Conservation (phyloP, 2,329 filamentous ascomycete genomes). For the Talaromyces atroroseus region DNA sequence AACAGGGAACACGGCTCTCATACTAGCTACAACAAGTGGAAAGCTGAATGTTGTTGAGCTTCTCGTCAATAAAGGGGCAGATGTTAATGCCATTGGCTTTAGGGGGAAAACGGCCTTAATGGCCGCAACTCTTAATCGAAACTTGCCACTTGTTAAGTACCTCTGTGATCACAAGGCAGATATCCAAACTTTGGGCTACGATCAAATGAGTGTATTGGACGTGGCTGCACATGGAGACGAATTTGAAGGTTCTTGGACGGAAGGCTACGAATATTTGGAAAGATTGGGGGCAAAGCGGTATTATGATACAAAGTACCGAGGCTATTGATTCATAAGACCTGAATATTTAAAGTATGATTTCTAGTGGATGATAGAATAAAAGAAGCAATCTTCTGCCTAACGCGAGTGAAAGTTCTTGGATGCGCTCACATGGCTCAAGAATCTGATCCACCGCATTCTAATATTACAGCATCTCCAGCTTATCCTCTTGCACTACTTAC, state of each 20-base stretch:
- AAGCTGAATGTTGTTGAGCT: constrained; percentile 14
- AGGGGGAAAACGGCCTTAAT: constrained; percentile 5
- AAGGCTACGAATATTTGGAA: not conserved
- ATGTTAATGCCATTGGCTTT: constrained; percentile 15
- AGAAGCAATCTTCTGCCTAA: not conserved
- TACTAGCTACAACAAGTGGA: not conserved
- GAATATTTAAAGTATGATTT: not conserved
- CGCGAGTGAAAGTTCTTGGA: not conserved
- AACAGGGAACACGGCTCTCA: not conserved
- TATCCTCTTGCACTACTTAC: constrained; percentile 31
- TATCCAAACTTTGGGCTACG: not conserved
- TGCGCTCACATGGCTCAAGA: not conserved
- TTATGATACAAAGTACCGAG: not conserved
- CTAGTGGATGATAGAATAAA: not conserved
- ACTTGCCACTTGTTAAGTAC: constrained; percentile 1
- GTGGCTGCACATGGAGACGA: not conserved
- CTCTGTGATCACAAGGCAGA: not conserved
- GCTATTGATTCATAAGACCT: not conserved
- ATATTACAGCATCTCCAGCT: not conserved
- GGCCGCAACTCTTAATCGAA: not conserved
- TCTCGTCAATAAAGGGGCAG: constrained; percentile 18
- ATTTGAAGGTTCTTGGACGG: constrained; percentile 1
- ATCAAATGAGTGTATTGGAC: constrained; percentile 2
- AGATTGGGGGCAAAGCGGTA: not conserved
- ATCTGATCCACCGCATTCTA: not conserved